A percentile compares a stretch with the other conserved stretches of the same genome.
Evolutionary conservation across 257 asterid genomes (phyloP).

Genomic region (Nicotiana otophora): DNA sequence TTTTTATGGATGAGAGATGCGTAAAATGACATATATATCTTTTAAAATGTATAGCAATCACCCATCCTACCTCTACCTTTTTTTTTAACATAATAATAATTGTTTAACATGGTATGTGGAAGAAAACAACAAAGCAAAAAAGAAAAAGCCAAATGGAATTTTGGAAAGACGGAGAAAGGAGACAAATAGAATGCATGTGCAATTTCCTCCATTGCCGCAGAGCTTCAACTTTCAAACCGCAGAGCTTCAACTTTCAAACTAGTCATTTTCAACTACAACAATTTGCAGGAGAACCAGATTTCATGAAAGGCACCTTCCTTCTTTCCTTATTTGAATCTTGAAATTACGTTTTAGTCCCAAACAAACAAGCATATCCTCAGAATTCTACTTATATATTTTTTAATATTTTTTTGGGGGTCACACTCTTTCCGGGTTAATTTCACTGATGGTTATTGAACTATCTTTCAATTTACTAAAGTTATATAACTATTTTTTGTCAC

Average conservation of each 20-base stretch:
- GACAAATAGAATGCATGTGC: slow-evolving; percentile 28
- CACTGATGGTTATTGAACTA: too few relatives aligned
- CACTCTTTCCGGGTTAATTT: neutral
- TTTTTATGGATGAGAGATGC: too few relatives aligned
- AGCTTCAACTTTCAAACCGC: neutral
- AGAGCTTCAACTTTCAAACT: neutral
- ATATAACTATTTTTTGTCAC: too few relatives aligned
- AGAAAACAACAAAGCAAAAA: slow-evolving; percentile 13
- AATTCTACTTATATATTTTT: neutral
- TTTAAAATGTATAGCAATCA: neutral
- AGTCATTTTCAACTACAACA: slow-evolving; percentile 1
- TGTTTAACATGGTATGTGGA: slow-evolving; percentile 3
- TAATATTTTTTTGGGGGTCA: neutral
- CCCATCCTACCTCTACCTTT: neutral
- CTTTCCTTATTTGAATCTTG: neutral
- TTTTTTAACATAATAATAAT: neutral
- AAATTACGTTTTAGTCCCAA: neutral
- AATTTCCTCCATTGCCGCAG: neutral
- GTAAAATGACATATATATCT: too few relatives aligned
- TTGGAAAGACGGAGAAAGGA: neutral
- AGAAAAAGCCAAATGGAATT: slow-evolving; percentile 6
- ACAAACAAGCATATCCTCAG: neutral
- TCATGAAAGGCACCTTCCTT: neutral
- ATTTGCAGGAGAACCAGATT: neutral
- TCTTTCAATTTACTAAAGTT: too few relatives aligned